phyloP scores from a whole-genome alignment of 176 grass and related monocot species.

The Oropetium thomaeum region DNA sequence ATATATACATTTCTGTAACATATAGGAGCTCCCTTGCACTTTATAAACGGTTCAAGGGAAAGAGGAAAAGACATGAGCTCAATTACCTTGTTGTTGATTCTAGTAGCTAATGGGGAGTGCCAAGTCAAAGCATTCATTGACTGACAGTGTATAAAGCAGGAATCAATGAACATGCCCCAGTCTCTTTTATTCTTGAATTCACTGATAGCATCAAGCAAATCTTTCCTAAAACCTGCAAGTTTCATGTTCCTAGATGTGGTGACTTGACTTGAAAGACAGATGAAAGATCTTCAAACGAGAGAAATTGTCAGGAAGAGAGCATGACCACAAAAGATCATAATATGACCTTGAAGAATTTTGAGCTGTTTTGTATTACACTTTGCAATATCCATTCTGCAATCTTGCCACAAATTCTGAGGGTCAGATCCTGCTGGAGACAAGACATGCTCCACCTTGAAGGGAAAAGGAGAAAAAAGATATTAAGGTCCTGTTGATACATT shows the following conservation, averaged over 20 bases:
- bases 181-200: constrained; percentile 58
- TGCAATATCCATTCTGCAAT: constrained; percentile 69
- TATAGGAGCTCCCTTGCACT: not conserved
- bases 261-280: not conserved
- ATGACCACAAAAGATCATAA: constrained; percentile 10
- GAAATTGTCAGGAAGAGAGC: not conserved
- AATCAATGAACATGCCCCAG: constrained; percentile 79
- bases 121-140: constrained; percentile 54
- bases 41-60: not conserved
- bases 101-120: constrained; percentile 59
- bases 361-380: constrained; percentile 65
- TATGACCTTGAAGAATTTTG: constrained; percentile 58
- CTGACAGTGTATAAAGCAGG: constrained; percentile 78
- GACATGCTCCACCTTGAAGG: constrained; percentile 70
- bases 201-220: constrained; percentile 48
- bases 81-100: constrained; percentile 68
- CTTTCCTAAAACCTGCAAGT: constrained; percentile 65
- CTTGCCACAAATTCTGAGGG: constrained; percentile 55
- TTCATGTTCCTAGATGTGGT: not conserved
- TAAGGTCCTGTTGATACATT: constrained; percentile 6
- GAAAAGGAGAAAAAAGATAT: not conserved
- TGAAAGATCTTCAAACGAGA: not conserved
- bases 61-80: not conserved
- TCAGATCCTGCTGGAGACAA: constrained; percentile 64
- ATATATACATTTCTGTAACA: not conserved